Evolutionary conservation across 2,329 filamentous ascomycete species (phyloP), one percentile per base, ranked within the genome.

Genomic region (Fusarium redolens): DNA sequence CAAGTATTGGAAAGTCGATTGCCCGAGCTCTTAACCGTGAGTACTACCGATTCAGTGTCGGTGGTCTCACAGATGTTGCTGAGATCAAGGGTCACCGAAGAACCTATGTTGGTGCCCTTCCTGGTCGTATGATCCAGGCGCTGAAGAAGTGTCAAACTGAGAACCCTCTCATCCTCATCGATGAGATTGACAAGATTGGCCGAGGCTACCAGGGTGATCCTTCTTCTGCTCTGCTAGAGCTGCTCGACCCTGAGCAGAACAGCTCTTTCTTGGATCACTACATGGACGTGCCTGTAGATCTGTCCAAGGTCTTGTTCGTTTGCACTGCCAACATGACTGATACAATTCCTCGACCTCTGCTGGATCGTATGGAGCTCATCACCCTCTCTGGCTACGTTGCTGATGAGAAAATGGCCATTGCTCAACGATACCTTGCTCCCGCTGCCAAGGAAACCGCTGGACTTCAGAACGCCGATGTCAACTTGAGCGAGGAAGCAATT

Each of bases 301-400:
- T 99, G 56, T 98, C 95, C 56, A 98, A 98, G 85, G 96, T 99
- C 5, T 88, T 99, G 28, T 99, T 99, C 80, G 96, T 99, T 45
- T 99, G 96, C 87, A 99, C 96, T 18, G 96, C 96, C 67, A 99
- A 99, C 82, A 97, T 98, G 92, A 97, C 95, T 0, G 96, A 99
- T 78, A 99, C 96, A 0, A 99, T 99, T 69, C 96, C 96, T 20
- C 90, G 95, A 45, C 97, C 96, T 6, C 87, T 99, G 1, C 88
- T 98, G 20, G 96, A 99, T 80, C 92, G 96, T 76, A 99, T 99
- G 96, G 96, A 99, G 82, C 91, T 98, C 78, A 99, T 99, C 75
- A 91, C 97, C 71, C 88, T 99, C 4, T 98, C 96, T 40, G 96
- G 96, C 15, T 99, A 99, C 79, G 96, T 99, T 56, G 92, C 96